Conservation (phyloP, 768 basidiomycete genomes). For the Harrya chromipes region DNA sequence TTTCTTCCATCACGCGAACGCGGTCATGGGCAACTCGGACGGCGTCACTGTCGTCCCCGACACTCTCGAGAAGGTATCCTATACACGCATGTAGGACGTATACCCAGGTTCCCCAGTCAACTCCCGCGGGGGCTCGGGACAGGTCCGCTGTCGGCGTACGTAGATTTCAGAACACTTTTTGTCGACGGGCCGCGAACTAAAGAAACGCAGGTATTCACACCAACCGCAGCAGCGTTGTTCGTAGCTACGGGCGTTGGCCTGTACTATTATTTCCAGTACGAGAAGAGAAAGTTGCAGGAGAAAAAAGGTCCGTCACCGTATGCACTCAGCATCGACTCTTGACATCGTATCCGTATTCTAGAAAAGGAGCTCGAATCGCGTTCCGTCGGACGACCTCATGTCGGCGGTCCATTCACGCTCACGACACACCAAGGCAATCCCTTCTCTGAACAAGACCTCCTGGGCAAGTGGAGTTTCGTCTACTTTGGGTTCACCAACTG, state of each 20-base stretch:
- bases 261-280: constrained; percentile 83
- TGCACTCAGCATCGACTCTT: background rate
- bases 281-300: constrained; percentile 77
- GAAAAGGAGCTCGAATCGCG: constrained; percentile 73
- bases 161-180: background rate
- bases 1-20: constrained; percentile 18
- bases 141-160: constrained; percentile 35
- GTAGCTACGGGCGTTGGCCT: constrained; percentile 78
- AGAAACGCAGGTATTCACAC: constrained; percentile 79
- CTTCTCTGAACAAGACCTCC: constrained; percentile 81
- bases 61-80: background rate
- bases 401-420: constrained; percentile 89
- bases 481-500: constrained; percentile 99
- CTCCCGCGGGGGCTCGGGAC: constrained; percentile 30
- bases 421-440: constrained; percentile 59
- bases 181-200: background rate
- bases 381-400: constrained; percentile 78
- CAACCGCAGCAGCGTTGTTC: constrained; percentile 79
- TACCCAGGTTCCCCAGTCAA: constrained; percentile 17
- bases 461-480: constrained; percentile 88
- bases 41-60: constrained; percentile 1
- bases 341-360: constrained; percentile 25
- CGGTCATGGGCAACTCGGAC: constrained; percentile 13
- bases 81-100: constrained; percentile 13
- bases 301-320: constrained; percentile 57